Percentiles rank a stretch among this genome's conserved stretches.
phyloP scores from a whole-genome alignment of 257 asterid genomes.

The Fraxinus pennsylvanica region DNA sequence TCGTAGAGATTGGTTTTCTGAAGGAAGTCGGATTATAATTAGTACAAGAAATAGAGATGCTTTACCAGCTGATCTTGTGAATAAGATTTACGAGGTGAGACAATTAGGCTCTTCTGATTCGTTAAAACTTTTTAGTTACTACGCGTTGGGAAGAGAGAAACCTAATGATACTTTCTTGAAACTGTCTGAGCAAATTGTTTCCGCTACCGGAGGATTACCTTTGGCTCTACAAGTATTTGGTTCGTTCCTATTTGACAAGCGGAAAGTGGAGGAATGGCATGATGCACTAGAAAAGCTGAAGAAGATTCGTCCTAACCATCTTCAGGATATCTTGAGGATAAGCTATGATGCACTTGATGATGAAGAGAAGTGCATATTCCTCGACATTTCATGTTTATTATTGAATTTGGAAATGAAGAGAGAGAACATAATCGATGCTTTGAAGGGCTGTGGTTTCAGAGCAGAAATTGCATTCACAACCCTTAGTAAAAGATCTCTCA shows the following conservation, averaged over 20 bases:
- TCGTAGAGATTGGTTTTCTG: conserved; percentile 27
- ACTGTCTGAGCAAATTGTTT: conserved; percentile 27
- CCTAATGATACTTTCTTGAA: conserved; percentile 17
- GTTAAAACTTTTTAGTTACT: conserved; percentile 30
- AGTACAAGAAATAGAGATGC: conserved; percentile 32
- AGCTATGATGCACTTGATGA: conserved; percentile 22
- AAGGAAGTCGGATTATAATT: conserved; percentile 36
- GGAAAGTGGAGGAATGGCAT: no score
- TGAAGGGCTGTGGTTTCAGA: conserved; percentile 34
- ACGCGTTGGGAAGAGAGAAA: conserved; percentile 38
- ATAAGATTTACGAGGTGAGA: conserved; percentile 13
- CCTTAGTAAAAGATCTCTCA: conserved; percentile 30
- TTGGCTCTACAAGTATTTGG: conserved; percentile 41
- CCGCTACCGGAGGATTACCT: conserved; percentile 30
- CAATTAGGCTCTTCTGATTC: conserved; percentile 20
- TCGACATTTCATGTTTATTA: conserved; percentile 37
- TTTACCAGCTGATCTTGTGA: conserved; percentile 11
- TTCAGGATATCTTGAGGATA: no score
- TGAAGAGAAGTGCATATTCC: conserved; percentile 33
- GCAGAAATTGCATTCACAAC: conserved; percentile 33
- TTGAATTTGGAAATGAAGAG: conserved; percentile 27
- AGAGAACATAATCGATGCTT: conserved; percentile 31
- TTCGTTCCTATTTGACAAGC: conserved; percentile 22
- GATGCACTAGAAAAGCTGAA: no score
- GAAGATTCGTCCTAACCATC: no score